Percentiles rank a stretch among this genome's conserved stretches.
Evolutionary conservation across 176 grass and related monocot genomes (phyloP).

Genomic region (Oryza nivara): DNA sequence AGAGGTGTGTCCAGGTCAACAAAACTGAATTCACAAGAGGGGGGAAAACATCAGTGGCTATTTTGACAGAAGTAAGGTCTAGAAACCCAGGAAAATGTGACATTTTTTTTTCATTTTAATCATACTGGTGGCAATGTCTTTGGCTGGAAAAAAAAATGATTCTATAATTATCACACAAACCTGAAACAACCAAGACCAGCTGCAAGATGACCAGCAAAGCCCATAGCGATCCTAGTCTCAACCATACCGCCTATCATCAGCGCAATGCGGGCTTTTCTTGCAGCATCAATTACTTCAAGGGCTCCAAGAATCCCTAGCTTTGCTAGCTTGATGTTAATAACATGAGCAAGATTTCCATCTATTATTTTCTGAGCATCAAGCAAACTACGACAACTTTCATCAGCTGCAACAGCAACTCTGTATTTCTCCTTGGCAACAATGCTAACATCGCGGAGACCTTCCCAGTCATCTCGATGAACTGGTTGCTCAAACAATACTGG

Average conservation of each 20-base stretch:
- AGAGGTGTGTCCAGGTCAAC: constrained; percentile 94
- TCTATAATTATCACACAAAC: constrained; percentile 35
- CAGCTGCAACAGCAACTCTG: constrained; percentile 80
- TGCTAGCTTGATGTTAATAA: constrained; percentile 94
- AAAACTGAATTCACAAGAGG: constrained; percentile 63
- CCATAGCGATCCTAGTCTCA: constrained; percentile 88
- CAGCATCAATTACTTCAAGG: constrained; percentile 79
- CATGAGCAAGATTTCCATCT: constrained; percentile 77
- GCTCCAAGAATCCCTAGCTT: constrained; percentile 78
- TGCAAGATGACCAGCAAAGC: constrained; percentile 91
- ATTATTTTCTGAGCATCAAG: constrained; percentile 82
- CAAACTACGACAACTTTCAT: constrained; percentile 87
- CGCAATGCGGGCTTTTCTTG: constrained; percentile 59
- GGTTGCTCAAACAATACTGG: constrained; percentile 96
- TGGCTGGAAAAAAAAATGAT: neutral
- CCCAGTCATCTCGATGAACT: constrained; percentile 91
- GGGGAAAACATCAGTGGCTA: neutral
- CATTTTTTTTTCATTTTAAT: neutral
- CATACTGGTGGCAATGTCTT: neutral
- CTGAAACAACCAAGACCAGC: constrained; percentile 97
- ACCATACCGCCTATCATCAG: constrained; percentile 99
- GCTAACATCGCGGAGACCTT: constrained; percentile 77
- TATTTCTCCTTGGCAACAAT: constrained; percentile 79
- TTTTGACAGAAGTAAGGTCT: neutral
- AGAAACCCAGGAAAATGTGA: neutral